These are phyloP conservation scores for Talaromyces marneffei DNA, from an alignment of 2,329 filamentous ascomycete genomes.

Conservation along the genomic window DNA sequence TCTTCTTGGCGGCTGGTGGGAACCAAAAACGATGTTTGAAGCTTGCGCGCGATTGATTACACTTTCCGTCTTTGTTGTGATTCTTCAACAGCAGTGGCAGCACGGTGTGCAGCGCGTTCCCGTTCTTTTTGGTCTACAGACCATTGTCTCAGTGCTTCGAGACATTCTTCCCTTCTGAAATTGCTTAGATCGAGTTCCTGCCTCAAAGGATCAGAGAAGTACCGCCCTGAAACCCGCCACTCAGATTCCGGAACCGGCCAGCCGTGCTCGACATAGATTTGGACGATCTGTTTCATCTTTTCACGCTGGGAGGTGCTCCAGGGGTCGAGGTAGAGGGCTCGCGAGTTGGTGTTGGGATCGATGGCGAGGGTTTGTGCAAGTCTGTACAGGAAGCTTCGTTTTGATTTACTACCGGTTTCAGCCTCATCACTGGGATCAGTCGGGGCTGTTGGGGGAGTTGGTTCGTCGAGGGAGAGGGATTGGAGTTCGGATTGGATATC, in stretches of 20 bases:
- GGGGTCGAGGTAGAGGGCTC: background rate
- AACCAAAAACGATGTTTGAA: background rate
- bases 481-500: background rate
- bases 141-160: background rate
- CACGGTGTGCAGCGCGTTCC: background rate
- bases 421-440: background rate
- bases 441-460: background rate
- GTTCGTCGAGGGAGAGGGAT: background rate
- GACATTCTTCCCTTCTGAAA: slow-evolving; percentile 8
- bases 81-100: background rate
- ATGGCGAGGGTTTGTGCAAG: background rate
- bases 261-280: slow-evolving; percentile 6
- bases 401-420: background rate
- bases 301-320: background rate
- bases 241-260: slow-evolving; percentile 5
- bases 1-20: background rate
- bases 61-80: background rate
- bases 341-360: too few species aligned
- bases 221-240: slow-evolving; percentile 1
- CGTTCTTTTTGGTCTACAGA: background rate
- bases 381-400: slow-evolving; percentile 5
- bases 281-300: background rate
- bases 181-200: background rate
- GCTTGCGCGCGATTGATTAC: background rate
- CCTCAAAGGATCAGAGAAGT: background rate